Evolutionary conservation across 2,329 filamentous ascomycete species (phyloP).

Genomic region (Phyllosticta paracitricarpa): DNA sequence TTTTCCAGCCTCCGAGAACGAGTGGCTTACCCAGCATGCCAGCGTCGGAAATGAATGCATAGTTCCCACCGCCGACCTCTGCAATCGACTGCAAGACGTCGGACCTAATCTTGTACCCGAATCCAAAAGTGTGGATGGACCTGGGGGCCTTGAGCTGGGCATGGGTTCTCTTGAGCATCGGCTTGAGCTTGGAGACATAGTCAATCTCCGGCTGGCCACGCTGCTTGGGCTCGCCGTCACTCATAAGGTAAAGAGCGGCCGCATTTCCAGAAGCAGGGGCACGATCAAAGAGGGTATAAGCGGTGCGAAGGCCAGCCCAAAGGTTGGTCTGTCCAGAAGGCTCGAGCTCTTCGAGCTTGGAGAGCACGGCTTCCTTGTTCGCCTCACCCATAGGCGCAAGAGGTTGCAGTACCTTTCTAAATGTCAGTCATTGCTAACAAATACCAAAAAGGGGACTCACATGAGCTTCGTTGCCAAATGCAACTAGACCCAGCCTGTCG

Average conservation of each 20-base stretch:
- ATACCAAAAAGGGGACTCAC: conserved; percentile 13
- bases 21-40: conserved; percentile 41
- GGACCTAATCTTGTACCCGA: conserved; percentile 41
- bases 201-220: conserved; percentile 41
- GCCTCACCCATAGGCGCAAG: conserved; percentile 10
- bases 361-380: conserved; percentile 36
- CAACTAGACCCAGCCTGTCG: conserved; percentile 50
- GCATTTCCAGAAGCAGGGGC: neutral
- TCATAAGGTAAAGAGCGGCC: conserved; percentile 29
- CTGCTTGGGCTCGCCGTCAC: conserved; percentile 46
- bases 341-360: conserved; percentile 35
- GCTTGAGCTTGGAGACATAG: conserved; percentile 44
- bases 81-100: conserved; percentile 51
- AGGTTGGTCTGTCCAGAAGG: conserved; percentile 41
- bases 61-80: conserved; percentile 48
- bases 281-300: conserved; percentile 13
- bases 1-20: neutral
- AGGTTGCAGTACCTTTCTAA: neutral
- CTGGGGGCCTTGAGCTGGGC: conserved; percentile 14
- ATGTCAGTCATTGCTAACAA: neutral
- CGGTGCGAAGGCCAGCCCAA: conserved; percentile 47
- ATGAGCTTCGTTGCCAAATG: conserved; percentile 36
- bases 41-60: conserved; percentile 51
- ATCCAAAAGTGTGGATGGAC: conserved; percentile 43
- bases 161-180: conserved; percentile 17